Percentiles rank a stretch among this genome's conserved stretches.
phyloP scores from a whole-genome alignment of 441 rosid genomes.

The Pelargonium australe region DNA sequence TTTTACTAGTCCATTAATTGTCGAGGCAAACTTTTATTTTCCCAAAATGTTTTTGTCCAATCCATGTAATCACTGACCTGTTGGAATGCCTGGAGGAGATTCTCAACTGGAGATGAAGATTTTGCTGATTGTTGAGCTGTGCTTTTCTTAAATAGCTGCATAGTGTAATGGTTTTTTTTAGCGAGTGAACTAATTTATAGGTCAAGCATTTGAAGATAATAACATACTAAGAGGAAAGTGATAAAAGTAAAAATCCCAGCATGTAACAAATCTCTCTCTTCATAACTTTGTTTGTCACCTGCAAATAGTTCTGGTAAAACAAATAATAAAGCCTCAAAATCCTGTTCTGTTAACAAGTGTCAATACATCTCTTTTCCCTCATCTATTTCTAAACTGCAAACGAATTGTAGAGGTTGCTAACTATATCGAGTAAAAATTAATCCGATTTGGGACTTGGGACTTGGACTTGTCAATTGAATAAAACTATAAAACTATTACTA shows the following conservation, averaged over 20 bases:
- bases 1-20: too few relatives aligned
- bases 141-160: slow-evolving; percentile 37
- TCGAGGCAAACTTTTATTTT: background rate
- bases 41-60: background rate
- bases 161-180: background rate
- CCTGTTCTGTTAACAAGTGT: background rate
- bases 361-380: background rate
- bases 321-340: background rate
- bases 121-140: slow-evolving; percentile 30
- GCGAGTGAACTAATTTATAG: background rate
- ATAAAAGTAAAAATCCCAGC: background rate
- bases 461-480: background rate
- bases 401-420: background rate
- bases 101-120: slow-evolving; percentile 31
- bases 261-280: background rate
- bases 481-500: too few relatives aligned
- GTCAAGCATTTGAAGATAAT: background rate
- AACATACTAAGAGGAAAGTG: background rate
- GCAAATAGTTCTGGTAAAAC: background rate
- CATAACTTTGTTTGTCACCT: slow-evolving; percentile 6
- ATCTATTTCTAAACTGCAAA: background rate
- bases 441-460: background rate
- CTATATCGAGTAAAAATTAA: background rate
- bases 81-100: slow-evolving; percentile 31
- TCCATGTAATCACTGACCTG: slow-evolving; percentile 30